Evolutionary conservation across 2,329 filamentous ascomycete genomes (phyloP).

Genomic region (Microsporum audouinii): DNA sequence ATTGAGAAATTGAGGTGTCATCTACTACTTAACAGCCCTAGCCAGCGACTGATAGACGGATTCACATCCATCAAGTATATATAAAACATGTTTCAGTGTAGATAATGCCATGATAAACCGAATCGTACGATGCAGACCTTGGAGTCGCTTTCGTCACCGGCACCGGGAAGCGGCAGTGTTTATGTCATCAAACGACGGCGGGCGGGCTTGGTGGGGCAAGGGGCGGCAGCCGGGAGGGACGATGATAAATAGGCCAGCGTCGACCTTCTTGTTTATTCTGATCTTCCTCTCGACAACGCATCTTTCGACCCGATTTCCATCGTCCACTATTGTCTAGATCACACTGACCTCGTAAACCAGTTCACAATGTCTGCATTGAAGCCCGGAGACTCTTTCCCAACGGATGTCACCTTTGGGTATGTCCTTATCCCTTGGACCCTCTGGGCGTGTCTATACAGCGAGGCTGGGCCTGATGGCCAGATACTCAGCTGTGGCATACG

Average conservation of each 20-base stretch:
- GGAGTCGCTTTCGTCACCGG: background rate
- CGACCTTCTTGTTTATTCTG: too few relatives aligned
- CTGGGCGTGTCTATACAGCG: constrained; percentile 2
- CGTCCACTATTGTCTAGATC: background rate
- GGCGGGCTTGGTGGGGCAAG: background rate
- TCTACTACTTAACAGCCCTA: too few relatives aligned
- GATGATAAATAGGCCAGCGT: background rate
- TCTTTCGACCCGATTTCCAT: background rate
- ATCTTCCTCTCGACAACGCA: too few relatives aligned
- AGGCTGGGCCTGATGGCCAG: background rate
- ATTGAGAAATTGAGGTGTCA: too few relatives aligned
- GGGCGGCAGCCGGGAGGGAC: background rate
- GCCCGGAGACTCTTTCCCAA: constrained; percentile 72
- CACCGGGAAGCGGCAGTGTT: background rate
- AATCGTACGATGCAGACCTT: too few relatives aligned
- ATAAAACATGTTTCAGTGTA: too few relatives aligned
- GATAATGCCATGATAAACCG: too few relatives aligned
- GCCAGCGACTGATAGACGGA: too few relatives aligned
- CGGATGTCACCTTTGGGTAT: constrained; percentile 64
- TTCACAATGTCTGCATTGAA: constrained; percentile 55
- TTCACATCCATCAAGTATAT: too few relatives aligned
- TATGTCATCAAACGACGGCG: background rate
- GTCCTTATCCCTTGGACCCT: constrained; percentile 16
- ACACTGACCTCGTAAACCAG: background rate
- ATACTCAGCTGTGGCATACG: constrained; percentile 9